Conservation (phyloP, 768 basidiomycete species). For the Phanerochaete carnosa region DNA sequence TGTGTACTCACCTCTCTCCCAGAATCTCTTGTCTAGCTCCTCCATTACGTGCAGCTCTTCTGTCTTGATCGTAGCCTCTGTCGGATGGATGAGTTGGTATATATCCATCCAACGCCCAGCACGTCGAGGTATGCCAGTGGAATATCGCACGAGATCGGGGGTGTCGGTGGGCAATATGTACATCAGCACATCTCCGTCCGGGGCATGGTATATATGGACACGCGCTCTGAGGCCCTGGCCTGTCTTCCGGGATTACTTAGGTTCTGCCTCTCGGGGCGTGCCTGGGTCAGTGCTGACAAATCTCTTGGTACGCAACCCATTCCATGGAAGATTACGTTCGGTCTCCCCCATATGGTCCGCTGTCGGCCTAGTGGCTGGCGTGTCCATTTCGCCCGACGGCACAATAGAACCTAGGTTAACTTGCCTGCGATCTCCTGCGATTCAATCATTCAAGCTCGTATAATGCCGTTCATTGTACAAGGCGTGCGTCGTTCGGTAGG, state of each 20-base stretch:
- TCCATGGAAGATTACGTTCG: neutral
- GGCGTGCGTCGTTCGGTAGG: too few species aligned
- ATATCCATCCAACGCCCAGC: neutral
- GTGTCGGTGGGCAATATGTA: neutral
- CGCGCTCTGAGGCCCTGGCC: neutral
- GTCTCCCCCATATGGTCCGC: neutral
- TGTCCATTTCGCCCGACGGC: neutral
- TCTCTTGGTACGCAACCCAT: neutral
- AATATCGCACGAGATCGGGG: neutral
- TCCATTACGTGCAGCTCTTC: neutral
- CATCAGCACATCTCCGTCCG: neutral
- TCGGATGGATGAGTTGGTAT: neutral
- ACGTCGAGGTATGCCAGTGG: neutral
- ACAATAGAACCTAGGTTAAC: too few species aligned
- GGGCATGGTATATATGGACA: neutral
- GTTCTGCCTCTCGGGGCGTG: neutral
- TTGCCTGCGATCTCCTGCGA: too few species aligned
- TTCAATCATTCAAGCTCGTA: too few species aligned
- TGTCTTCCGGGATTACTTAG: neutral
- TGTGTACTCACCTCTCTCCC: neutral
- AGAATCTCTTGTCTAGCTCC: neutral
- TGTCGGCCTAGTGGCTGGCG: neutral
- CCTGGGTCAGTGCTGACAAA: constrained; percentile 4
- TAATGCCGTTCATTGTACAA: too few species aligned
- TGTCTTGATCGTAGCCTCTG: neutral